Evolutionary conservation across 257 asterid species (phyloP).

Genomic region (Ilex asprella): DNA sequence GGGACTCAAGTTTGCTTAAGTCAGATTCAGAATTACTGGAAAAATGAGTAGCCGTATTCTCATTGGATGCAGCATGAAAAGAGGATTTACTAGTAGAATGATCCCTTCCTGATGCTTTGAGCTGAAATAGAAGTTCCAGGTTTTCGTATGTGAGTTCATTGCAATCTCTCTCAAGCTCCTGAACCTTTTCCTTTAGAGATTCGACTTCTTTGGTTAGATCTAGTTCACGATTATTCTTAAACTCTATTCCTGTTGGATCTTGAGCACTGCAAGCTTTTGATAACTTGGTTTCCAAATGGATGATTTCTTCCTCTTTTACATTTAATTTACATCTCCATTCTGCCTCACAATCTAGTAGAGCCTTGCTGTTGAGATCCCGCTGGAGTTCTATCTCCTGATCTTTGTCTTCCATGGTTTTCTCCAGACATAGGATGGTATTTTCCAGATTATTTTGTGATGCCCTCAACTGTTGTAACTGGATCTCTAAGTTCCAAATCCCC

Average conservation of each 20-base stretch:
- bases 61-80: slow-evolving; percentile 2
- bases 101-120: slow-evolving; percentile 10
- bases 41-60: slow-evolving; percentile 10
- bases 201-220: slow-evolving; percentile 16
- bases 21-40: slow-evolving; percentile 9
- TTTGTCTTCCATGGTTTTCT: slow-evolving; percentile 25
- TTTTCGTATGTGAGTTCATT: slow-evolving; percentile 25
- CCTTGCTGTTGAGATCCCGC: slow-evolving; percentile 21
- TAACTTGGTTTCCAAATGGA: slow-evolving; percentile 21
- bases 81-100: not conserved
- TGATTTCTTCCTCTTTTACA: slow-evolving; percentile 15
- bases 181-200: slow-evolving; percentile 20
- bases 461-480: slow-evolving; percentile 16
- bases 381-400: slow-evolving; percentile 21
- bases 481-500: slow-evolving; percentile 7
- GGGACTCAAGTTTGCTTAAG: not conserved
- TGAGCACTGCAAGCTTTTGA: slow-evolving; percentile 12
- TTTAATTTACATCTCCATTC: slow-evolving; percentile 21
- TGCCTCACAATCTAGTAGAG: slow-evolving; percentile 21
- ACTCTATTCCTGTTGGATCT: not conserved
- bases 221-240: slow-evolving; percentile 1
- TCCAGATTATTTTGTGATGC: slow-evolving; percentile 16
- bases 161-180: slow-evolving; percentile 27
- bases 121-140: slow-evolving; percentile 17
- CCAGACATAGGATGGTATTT: slow-evolving; percentile 14